Conservation (phyloP, 176 grass and related monocot species). For the Carex cristatella region DNA sequence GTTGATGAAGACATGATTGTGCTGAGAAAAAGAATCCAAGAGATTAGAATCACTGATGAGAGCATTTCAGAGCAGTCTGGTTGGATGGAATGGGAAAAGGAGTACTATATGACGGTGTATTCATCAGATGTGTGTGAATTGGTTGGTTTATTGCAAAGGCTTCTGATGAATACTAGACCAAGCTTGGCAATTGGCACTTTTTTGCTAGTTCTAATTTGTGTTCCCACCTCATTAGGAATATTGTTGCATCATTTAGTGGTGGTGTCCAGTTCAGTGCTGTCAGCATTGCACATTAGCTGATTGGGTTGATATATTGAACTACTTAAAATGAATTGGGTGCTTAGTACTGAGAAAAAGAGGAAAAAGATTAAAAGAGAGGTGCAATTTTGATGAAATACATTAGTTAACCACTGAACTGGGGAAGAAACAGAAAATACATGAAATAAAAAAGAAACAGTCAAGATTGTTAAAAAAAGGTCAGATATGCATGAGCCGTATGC, state of each 20-base stretch:
- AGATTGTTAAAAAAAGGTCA: not conserved
- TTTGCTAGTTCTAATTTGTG: slow-evolving; percentile 16
- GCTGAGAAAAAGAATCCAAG: slow-evolving; percentile 34
- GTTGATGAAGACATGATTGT: slow-evolving; percentile 39
- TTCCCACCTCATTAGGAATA: slow-evolving; percentile 16
- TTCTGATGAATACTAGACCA: slow-evolving; percentile 23
- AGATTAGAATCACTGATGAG: slow-evolving; percentile 31
- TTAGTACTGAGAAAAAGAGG: not conserved
- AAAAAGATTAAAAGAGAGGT: not conserved
- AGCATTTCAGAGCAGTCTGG: slow-evolving; percentile 6
- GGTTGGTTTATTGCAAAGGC: slow-evolving; percentile 23
- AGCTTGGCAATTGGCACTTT: slow-evolving; percentile 19
- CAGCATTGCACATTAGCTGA: slow-evolving; percentile 11
- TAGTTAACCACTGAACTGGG: not conserved
- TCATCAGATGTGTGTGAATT: slow-evolving; percentile 23
- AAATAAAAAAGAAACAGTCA: not conserved
- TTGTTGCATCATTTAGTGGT: slow-evolving; percentile 17
- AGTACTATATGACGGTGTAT: slow-evolving; percentile 35
- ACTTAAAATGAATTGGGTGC: not conserved
- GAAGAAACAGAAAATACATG: not conserved
- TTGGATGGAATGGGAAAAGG: slow-evolving; percentile 43
- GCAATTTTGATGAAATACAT: not conserved
- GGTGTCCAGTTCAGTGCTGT: not conserved
- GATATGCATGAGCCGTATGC: not conserved
- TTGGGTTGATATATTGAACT: not conserved